These are phyloP conservation scores for Misopates orontium DNA, from an alignment of 257 asterid species.

Conservation along the genomic window DNA sequence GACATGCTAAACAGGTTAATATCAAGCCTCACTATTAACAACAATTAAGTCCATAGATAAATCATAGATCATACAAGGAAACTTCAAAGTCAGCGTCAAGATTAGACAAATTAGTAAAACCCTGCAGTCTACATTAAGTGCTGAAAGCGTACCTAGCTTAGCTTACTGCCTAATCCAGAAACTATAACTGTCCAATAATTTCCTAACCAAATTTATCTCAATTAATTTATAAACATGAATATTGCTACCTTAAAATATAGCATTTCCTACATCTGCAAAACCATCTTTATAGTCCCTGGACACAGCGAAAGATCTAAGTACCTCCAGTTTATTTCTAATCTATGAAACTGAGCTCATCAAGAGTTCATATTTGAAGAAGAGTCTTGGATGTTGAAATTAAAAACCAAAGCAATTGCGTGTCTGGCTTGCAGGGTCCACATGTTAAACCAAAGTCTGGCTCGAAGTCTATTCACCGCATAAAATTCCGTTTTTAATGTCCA, in stretches of 20 bases:
- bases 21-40: too few relatives aligned
- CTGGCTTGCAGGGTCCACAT: background rate
- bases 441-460: background rate
- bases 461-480: background rate
- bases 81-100: constrained; percentile 15
- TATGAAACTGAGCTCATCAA: background rate
- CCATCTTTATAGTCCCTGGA: constrained; percentile 4
- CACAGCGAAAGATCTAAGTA: constrained; percentile 3
- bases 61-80: background rate
- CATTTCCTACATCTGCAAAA: background rate
- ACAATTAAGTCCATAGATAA: too few relatives aligned
- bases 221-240: constrained; percentile 3
- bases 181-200: constrained; percentile 1
- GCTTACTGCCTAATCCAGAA: background rate
- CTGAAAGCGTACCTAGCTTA: background rate
- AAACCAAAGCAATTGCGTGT: background rate
- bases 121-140: constrained; percentile 13
- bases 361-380: background rate
- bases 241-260: background rate
- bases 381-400: background rate
- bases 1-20: too few relatives aligned
- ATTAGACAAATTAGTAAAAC: background rate
- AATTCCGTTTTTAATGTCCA: constrained; percentile 5
- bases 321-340: constrained; percentile 1
- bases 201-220: background rate